Base-by-base conservation (phyloP, 169 alveolate genomes). In the Eimeria acervulina region DNA sequence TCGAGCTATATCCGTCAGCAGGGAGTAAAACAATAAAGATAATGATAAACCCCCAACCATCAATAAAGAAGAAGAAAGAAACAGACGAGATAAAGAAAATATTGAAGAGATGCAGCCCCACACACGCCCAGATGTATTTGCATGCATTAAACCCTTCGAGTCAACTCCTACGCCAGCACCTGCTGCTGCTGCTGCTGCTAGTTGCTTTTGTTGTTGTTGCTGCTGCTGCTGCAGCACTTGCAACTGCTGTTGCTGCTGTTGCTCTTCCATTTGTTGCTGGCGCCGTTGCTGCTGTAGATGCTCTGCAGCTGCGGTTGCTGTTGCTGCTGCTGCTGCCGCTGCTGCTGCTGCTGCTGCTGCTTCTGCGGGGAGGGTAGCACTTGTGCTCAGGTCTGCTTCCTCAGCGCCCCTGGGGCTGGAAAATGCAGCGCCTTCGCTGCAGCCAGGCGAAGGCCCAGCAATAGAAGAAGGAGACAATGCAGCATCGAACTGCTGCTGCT, bases 311-410 rank as follows among this genome's bases (percentile, higher is more conserved):
- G n/a, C n/a, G n/a, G n/a, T 68, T 19, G 38, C 63, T 15, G 89
- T 55, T 78, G 89, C 89, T 78, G 89, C 89, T 42, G 74, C 42
- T 83, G 47, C 91, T 52, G 74, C 52, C 4, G 91, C 70, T 10
- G 91, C 74, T 26, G 91, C 91, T 47, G 91, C 91, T 10, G 40
- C 76, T 23, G 91, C 91, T 21, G 91, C 91, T 47, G 91, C 91
- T 2, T 31, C 55, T 19, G 88, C 28, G 28, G 55, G 63, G 61
- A 33, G 44, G 42, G 88, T 31, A 36, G 61, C 63, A 36, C 61
- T 42, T 6, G 88, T 38, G 88, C 88, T 78, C 36, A 38, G 15
- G 66, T 38, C 61, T 17, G 10, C 63, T n/a, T 78, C 88, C 61
- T 42, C 88, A 26, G 10, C 42, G 17, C 63, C 63, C 61, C 68